phyloP scores from a whole-genome alignment of 2,329 filamentous ascomycete genomes.

The Alternaria arbusti region DNA sequence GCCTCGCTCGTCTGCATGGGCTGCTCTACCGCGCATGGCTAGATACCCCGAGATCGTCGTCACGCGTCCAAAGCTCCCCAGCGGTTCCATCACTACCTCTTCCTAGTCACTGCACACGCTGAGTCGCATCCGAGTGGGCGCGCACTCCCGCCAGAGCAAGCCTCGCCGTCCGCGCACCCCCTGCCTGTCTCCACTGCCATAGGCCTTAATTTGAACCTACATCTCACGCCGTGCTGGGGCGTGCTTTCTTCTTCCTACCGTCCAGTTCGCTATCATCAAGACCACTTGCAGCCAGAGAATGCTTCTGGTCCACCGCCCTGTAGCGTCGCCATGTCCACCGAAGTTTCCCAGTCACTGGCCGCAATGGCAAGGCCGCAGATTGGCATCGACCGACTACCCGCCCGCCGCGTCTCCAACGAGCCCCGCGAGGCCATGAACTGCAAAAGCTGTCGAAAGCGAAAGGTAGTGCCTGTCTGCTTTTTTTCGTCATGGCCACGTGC shows the following conservation, averaged over 20 bases:
- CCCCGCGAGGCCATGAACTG: constrained; percentile 93
- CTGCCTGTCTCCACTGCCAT: constrained; percentile 36
- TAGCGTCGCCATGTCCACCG: constrained; percentile 39
- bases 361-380: constrained; percentile 77
- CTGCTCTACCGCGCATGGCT: constrained; percentile 16
- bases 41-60: constrained; percentile 39
- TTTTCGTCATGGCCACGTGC: constrained; percentile 10
- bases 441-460: constrained; percentile 91
- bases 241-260: constrained; percentile 33
- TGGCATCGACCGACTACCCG: constrained; percentile 78
- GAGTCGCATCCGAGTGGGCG: constrained; percentile 38
- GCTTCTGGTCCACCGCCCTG: constrained; percentile 33
- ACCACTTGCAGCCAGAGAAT: constrained; percentile 38
- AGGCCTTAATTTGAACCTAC: constrained; percentile 50
- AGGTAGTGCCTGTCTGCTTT: constrained; percentile 61
- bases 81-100: constrained; percentile 13
- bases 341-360: constrained; percentile 38
- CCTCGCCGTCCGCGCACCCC: constrained; percentile 38
- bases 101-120: constrained; percentile 21
- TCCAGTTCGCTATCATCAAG: constrained; percentile 20
- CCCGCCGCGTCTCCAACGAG: constrained; percentile 73
- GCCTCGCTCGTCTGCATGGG: constrained; percentile 1
- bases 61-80: constrained; percentile 33
- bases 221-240: constrained; percentile 39
- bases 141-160: constrained; percentile 41